These are phyloP conservation scores for Sphaerulina populicola DNA, from an alignment of 2,329 filamentous ascomycete genomes.

Conservation along the genomic window DNA sequence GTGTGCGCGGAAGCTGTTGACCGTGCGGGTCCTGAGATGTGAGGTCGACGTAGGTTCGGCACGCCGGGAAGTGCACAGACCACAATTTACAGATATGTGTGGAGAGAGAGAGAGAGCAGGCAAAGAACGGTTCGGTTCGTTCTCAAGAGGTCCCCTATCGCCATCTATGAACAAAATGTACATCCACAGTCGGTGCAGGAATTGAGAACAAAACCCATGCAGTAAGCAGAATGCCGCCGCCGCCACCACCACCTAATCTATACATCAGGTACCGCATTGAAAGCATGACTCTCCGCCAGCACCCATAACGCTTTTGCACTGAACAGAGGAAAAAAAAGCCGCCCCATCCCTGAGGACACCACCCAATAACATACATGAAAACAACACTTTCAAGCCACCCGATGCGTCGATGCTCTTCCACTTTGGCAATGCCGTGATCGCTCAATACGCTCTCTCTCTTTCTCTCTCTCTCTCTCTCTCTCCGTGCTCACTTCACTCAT, in stretches of 20 bases:
- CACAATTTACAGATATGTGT: background rate
- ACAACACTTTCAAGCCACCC: slow-evolving; percentile 5
- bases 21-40: too few species aligned
- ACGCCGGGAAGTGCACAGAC: background rate
- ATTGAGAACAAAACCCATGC: background rate
- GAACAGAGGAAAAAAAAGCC: background rate
- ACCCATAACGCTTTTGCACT: slow-evolving; percentile 1
- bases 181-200: background rate
- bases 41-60: background rate
- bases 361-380: slow-evolving; percentile 1
- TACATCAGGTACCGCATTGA: background rate
- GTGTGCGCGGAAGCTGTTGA: background rate
- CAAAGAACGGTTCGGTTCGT: background rate
- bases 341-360: background rate
- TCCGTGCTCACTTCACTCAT: slow-evolving; percentile 14
- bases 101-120: background rate
- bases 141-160: background rate
- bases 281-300: background rate
- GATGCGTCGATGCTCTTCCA: background rate
- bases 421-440: background rate
- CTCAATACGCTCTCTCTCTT: background rate
- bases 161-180: slow-evolving; percentile 5
- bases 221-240: too few species aligned
- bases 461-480: background rate
- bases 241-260: background rate